These are phyloP conservation scores for Pleurotus salmoneostramineus DNA, from an alignment of 768 basidiomycete genomes.

Conservation along the genomic window DNA sequence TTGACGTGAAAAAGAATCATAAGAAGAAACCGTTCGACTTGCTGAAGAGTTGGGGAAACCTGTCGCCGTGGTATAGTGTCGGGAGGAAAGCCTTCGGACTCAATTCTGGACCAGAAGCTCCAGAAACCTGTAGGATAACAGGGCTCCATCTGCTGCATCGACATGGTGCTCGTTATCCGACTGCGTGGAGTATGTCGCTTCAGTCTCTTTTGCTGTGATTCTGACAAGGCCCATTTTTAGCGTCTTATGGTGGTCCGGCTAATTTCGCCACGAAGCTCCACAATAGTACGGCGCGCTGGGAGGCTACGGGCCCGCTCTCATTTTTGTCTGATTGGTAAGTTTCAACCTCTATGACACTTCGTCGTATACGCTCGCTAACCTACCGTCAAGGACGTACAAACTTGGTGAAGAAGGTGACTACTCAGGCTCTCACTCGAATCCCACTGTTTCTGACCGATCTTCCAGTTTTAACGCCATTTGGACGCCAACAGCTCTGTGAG, in stretches of 20 bases:
- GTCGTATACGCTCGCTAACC: not conserved
- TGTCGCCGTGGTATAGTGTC: slow-evolving; percentile 85
- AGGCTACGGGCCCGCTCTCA: slow-evolving; percentile 55
- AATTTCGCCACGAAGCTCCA: slow-evolving; percentile 55
- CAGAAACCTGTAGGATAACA: slow-evolving; percentile 65
- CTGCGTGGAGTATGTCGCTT: slow-evolving; percentile 49
- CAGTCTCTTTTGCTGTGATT: not conserved
- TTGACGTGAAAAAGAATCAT: slow-evolving; percentile 20
- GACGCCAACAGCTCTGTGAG: slow-evolving; percentile 80
- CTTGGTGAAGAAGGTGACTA: slow-evolving; percentile 77
- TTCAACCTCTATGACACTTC: not conserved
- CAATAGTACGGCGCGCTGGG: slow-evolving; percentile 53
- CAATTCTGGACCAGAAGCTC: slow-evolving; percentile 66
- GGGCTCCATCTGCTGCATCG: slow-evolving; percentile 79
- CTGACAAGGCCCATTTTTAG: slow-evolving; percentile 23
- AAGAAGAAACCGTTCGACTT: slow-evolving; percentile 48
- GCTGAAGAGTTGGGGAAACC: slow-evolving; percentile 79
- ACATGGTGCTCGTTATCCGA: slow-evolving; percentile 77
- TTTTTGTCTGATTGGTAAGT: slow-evolving; percentile 83
- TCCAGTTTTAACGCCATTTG: slow-evolving; percentile 84
- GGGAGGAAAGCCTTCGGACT: slow-evolving; percentile 63
- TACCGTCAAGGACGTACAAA: slow-evolving; percentile 69
- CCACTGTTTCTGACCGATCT: slow-evolving; percentile 13
- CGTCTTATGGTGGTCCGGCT: slow-evolving; percentile 58
- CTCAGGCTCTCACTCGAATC: not conserved